Conservation (phyloP, 495 filamentous ascomycete genomes). For the Clohesyomyces aquaticus region DNA sequence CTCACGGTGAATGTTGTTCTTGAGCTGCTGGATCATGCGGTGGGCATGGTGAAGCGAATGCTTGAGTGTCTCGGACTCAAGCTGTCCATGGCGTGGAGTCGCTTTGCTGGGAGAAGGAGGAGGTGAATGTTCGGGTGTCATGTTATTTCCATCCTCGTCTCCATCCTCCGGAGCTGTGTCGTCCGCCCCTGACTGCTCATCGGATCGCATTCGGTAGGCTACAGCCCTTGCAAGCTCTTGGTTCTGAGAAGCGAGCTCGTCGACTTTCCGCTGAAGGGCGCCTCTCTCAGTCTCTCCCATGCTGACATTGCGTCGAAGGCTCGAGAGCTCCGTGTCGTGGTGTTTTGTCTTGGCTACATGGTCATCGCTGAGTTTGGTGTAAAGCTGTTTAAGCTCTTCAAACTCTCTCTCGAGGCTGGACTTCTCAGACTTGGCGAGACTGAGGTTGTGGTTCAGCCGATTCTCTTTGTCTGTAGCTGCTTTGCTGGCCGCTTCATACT, state of each 20-base stretch:
- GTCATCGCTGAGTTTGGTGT: slow-evolving; percentile 80
- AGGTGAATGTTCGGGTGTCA: slow-evolving; percentile 86
- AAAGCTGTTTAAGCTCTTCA: slow-evolving; percentile 79
- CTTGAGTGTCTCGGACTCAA: slow-evolving; percentile 93
- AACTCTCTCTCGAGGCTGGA: slow-evolving; percentile 74
- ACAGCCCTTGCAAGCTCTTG: slow-evolving; percentile 82
- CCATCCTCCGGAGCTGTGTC: slow-evolving; percentile 65
- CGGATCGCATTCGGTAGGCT: slow-evolving; percentile 68
- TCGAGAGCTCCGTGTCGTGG: slow-evolving; percentile 83
- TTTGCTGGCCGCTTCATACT: slow-evolving; percentile 68
- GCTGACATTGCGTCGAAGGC: slow-evolving; percentile 72
- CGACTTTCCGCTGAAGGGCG: slow-evolving; percentile 76
- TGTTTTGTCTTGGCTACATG: slow-evolving; percentile 73
- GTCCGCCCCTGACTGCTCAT: slow-evolving; percentile 58
- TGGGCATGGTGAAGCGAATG: slow-evolving; percentile 93
- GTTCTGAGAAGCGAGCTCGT: slow-evolving; percentile 84
- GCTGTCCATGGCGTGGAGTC: slow-evolving; percentile 82
- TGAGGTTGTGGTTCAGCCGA: slow-evolving; percentile 72
- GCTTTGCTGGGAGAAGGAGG: slow-evolving; percentile 88
- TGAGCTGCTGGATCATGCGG: slow-evolving; percentile 91
- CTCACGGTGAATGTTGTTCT: slow-evolving; percentile 92
- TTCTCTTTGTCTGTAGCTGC: slow-evolving; percentile 79
- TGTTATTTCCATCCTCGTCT: slow-evolving; percentile 66
- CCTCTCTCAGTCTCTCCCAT: slow-evolving; percentile 74
- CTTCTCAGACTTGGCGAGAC: slow-evolving; percentile 72